A percentile compares a stretch with the other conserved stretches of the same genome.
Conservation (phyloP, 1,284 basidiomycete genomes). For the Boletellus deceptivus region DNA sequence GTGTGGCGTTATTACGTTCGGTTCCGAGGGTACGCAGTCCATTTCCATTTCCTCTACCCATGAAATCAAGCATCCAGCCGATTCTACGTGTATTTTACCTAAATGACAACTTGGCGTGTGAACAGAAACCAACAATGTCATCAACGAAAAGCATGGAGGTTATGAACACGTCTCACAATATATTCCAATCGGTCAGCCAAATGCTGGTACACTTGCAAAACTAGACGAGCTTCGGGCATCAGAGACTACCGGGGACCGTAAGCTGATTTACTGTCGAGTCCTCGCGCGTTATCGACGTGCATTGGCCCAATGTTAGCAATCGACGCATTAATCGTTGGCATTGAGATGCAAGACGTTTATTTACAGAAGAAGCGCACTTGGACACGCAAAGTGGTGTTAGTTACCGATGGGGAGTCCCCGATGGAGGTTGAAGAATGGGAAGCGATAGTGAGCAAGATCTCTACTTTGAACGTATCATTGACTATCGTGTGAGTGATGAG, state of each 20-base stretch:
- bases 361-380: conserved; percentile 69
- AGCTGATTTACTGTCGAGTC: conserved; percentile 29
- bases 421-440: conserved; percentile 75
- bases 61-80: background rate
- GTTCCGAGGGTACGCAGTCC: conserved; percentile 61
- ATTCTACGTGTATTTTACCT: background rate
- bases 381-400: conserved; percentile 76
- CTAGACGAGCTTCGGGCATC: conserved; percentile 66
- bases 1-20: conserved; percentile 83
- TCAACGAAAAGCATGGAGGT: conserved; percentile 60
- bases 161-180: conserved; percentile 80
- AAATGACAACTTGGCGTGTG: conserved; percentile 4
- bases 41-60: background rate
- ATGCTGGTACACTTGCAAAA: conserved; percentile 71
- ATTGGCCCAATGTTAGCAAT: conserved; percentile 54
- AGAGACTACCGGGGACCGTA: conserved; percentile 65
- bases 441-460: conserved; percentile 68
- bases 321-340: conserved; percentile 82
- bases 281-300: background rate
- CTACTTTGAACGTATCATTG: conserved; percentile 53
- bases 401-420: conserved; percentile 79
- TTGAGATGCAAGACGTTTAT: conserved; percentile 70
- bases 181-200: conserved; percentile 77
- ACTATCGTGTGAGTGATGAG: conserved; percentile 60
- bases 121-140: conserved; percentile 71